Base-by-base conservation (phyloP, 1,139 yeast species). In the Sugiyamaella japonica region DNA sequence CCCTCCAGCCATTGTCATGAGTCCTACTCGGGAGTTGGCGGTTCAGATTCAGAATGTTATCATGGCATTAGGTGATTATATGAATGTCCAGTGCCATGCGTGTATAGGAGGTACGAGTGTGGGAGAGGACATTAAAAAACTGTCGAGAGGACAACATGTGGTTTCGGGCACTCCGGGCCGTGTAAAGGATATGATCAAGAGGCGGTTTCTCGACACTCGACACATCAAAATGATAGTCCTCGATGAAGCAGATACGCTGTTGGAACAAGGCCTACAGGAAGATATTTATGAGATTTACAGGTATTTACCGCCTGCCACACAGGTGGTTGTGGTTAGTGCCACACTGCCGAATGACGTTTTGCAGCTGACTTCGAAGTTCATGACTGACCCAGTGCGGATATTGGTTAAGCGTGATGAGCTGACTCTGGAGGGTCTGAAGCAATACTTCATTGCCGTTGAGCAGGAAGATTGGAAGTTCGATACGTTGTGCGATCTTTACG, bases 161-260 rank as follows among this genome's bases (percentile, higher is more conserved):
- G 86, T 93, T 7, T 89, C 96, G 73, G 99, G 98, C 7, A 93
- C 99, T 0, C 99, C 99, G 0, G 99, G 99, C 15, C 79, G 98
- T 65, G 96, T 90, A 3, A 73, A 85, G 39, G 99, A 93, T 72
- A 83, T 91, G 83, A 82, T 91, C 56, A 88, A 87, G 65, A 79
- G 97, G 67, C 79, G 91, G 58, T 78, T 77, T 57, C 74, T 91
- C 56, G 75, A 76, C 47, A 80, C 90, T 2, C 80, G 95, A 62
- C 78, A 82, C 63, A 79, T 90, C 50, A 89, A 90, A 72, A 84
- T 93, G 83, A 73, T 93, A 56, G 81, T 93, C 55, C 73, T 93
- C 57, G 99, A 93, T 71, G 99, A 93, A 72, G 98, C 98, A 0
- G 99, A 93, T 74, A 97, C 91, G 68, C 73, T 93, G 61, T 76